Percentiles rank a stretch among this genome's conserved stretches.
phyloP scores from a whole-genome alignment of 352 stramenopile species.

The Pythium catenulatum region DNA sequence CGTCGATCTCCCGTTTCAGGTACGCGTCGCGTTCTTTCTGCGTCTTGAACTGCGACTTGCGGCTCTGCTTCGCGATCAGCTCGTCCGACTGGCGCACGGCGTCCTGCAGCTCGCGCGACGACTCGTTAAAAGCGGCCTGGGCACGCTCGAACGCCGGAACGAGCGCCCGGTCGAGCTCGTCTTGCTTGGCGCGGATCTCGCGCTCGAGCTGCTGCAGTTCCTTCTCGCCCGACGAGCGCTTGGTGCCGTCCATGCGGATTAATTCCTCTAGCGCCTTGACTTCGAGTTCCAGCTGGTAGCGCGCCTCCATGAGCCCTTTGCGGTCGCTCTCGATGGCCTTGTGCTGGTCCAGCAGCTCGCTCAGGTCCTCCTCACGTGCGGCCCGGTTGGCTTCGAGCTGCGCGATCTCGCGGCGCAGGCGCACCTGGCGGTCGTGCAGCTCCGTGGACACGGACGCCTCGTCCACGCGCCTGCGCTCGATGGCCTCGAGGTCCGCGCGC shows the following conservation, averaged over 20 bases:
- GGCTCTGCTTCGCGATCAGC: slow-evolving; percentile 97
- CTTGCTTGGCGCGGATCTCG: slow-evolving; percentile 75
- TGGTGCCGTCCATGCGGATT: slow-evolving; percentile 70
- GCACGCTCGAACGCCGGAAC: slow-evolving; percentile 74
- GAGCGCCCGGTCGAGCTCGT: slow-evolving; percentile 74
- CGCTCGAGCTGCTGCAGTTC: slow-evolving; percentile 75
- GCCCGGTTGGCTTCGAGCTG: slow-evolving; percentile 70
- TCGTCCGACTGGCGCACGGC: slow-evolving; percentile 86
- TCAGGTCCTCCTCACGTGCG: slow-evolving; percentile 74
- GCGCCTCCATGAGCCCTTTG: slow-evolving; percentile 85
- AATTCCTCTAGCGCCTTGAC: slow-evolving; percentile 85
- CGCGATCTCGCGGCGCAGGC: slow-evolving; percentile 73
- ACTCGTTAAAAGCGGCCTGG: slow-evolving; percentile 89
- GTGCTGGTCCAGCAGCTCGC: slow-evolving; percentile 71
- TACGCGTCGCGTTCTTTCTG: slow-evolving; percentile 96
- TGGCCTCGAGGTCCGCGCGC: slow-evolving; percentile 76
- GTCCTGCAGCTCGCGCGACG: slow-evolving; percentile 82
- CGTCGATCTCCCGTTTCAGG: slow-evolving; percentile 79
- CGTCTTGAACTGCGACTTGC: slow-evolving; percentile 96
- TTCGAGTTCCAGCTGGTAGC: slow-evolving; percentile 91
- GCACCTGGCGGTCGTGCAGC: slow-evolving; percentile 85
- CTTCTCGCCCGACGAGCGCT: slow-evolving; percentile 71
- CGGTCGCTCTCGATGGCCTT: slow-evolving; percentile 83
- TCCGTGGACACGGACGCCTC: slow-evolving; percentile 74
- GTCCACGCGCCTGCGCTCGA: slow-evolving; percentile 82